Base-by-base conservation (phyloP, 2,329 filamentous ascomycete genomes). In the Tolypocladium pustulatum region DNA sequence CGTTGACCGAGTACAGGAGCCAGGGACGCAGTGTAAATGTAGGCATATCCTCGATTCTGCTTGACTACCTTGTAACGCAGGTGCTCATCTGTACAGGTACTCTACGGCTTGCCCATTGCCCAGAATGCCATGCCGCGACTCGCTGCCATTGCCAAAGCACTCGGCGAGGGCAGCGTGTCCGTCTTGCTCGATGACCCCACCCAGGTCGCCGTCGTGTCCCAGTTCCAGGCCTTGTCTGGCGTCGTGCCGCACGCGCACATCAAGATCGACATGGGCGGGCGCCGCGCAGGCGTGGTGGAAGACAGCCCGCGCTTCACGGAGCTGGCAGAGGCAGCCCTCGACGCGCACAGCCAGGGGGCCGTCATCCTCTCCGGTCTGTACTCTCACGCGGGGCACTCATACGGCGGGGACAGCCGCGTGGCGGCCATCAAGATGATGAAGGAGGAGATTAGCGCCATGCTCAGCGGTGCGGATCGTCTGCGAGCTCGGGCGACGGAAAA, bases 201-300 rank as follows among this genome's bases (percentile, higher is more conserved):
- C 13, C 87, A 90, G 68, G 69, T 90, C 2, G 68, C 75, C 1
- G 63, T 72, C 41, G 71, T 78, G 7, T 70, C 83, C n/a, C 66
- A 73, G 0, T 67, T 78, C 7, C 72, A 75, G 46, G 65, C 70
- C 4, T 65, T 72, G 1, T 75, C 76, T 1, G 80, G 78, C 20
- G 72, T 75, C 54, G 69, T 73, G 1, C 81, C 85, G 3, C 77
- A 76, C 0, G 75, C 89, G 17, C 89, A 86, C 66, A 75, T 92
- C 65, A 92, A 92, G 65, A 81, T 93, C 43, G 88, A 93, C 68
- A 85, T 88, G 56, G 88, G 88, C 13, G 84, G 84, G 64, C 79
- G 84, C 66, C 85, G 90, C 20, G 88, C 89, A 0, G 90, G 90
- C 25, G 77, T 91, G 0, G 66, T 76, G 1, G 71, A 71, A 2